These are phyloP conservation scores for Diplocarpon rosae DNA, from an alignment of 2,329 filamentous ascomycete species.

Conservation along the genomic window DNA sequence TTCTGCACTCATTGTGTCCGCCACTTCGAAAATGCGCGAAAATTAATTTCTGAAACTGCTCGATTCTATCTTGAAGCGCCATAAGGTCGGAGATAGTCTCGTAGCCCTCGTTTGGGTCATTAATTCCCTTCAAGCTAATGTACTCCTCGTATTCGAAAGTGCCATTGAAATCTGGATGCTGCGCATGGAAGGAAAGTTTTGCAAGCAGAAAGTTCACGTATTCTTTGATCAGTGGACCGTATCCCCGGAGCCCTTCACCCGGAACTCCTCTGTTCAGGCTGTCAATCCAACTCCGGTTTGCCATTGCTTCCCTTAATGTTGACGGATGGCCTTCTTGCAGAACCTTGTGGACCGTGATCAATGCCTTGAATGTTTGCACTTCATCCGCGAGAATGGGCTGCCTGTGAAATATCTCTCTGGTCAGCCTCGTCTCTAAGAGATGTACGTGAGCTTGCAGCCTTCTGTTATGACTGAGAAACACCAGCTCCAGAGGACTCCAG, in stretches of 20 bases:
- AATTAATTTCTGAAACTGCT: constrained; percentile 95
- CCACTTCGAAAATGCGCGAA: constrained; percentile 92
- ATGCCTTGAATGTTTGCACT: constrained; percentile 95
- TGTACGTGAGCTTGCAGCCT: not conserved
- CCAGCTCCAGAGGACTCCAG: not conserved
- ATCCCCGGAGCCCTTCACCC: constrained; percentile 80
- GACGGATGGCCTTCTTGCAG: constrained; percentile 91
- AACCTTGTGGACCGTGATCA: constrained; percentile 96
- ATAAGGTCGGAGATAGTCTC: constrained; percentile 96
- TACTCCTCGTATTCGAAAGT: constrained; percentile 99
- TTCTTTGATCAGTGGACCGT: constrained; percentile 86
- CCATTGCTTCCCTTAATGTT: constrained; percentile 78
- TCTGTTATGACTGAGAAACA: not conserved
- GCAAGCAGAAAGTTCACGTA: constrained; percentile 93
- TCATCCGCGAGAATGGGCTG: constrained; percentile 98
- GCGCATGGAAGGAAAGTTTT: constrained; percentile 91
- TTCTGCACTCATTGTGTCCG: constrained; percentile 91
- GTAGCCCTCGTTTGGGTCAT: constrained; percentile 95
- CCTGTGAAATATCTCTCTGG: constrained; percentile 33
- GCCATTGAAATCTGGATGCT: constrained; percentile 96
- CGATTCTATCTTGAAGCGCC: constrained; percentile 94
- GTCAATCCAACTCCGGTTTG: constrained; percentile 84
- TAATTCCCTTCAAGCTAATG: constrained; percentile 93
- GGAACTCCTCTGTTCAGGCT: constrained; percentile 74
- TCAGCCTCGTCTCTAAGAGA: constrained; percentile 1